Evolutionary conservation across 345 rosid genomes (phyloP), one percentile per base, ranked within the genome.

Genomic region (Populus tremula): DNA sequence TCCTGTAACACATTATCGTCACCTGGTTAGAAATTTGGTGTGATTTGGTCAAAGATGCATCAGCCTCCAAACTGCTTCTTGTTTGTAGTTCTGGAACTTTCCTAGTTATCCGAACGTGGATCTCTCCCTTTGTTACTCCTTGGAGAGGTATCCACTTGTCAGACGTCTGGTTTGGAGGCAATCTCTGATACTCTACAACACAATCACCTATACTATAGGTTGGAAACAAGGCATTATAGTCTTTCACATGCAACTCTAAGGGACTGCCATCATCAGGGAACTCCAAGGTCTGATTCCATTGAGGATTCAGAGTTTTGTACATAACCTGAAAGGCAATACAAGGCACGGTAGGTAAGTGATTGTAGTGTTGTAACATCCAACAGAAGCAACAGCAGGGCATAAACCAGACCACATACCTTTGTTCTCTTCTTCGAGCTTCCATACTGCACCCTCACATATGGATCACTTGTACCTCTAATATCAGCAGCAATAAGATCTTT

Each of bases 141-240:
- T 92, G 98, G 74, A 96, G 97, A 50, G 98, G 98, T 83, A 96
- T 93, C 99, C 99, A 96, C 83, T 93, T 96, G 82, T 96, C 97
- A 1, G 90, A 83, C 80, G 87, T 84, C 80, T 92, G 83, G 74
- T 96, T 93, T 69, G 94, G 91, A 69, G 96, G 93, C 83, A 96
- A 78, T 54, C 92, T 75, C 82, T 90, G 96, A 83, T 96, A 96
- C 76, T 96, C 99, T 54, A 93, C 99, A 2, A 87, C 84, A 77
- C 98, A 93, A 66, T 84, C 84, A 49, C 99, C 99, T 2, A 96
- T 96, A 80, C 86, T 96, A 10, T 89, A 89, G n/a, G 97, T 81
- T 2, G 97, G 94, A 61, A 96, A 90, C 66, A 96, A 78, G 16
- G 97, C 91, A 76, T 93, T 93, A 74, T 96, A 89, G 85, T 96